Conservation (phyloP, 345 rosid species). For the Eucalyptus tenuipes region DNA sequence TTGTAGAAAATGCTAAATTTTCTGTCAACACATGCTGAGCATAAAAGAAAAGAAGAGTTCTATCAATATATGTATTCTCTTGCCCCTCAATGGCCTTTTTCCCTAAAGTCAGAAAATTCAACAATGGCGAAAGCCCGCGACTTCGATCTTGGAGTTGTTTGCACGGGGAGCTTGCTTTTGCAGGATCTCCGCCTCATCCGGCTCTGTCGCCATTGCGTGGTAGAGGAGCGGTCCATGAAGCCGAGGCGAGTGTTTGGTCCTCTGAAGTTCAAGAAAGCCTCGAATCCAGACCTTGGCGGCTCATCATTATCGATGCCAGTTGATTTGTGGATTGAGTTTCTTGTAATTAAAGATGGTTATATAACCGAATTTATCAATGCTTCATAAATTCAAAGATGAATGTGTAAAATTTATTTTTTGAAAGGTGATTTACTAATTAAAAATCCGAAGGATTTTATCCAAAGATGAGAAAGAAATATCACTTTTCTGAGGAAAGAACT, state of each 20-base stretch:
- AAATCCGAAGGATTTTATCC: neutral
- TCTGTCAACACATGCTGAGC: neutral
- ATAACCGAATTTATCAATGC: fast-evolving
- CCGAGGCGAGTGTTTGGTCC: neutral
- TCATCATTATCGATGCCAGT: fast-evolving
- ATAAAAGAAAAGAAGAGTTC: neutral
- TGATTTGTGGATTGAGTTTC: fast-evolving
- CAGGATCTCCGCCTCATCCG: neutral
- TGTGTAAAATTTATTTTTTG: fast-evolving
- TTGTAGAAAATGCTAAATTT: neutral
- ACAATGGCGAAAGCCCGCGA: fast-evolving
- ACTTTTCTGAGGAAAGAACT: neutral
- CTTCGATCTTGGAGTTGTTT: neutral
- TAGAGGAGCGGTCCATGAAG: fast-evolving
- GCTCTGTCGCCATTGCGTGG: neutral
- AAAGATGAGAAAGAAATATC: neutral
- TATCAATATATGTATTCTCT: neutral
- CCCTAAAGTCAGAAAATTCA: neutral
- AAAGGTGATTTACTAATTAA: fast-evolving
- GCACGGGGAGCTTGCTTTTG: neutral
- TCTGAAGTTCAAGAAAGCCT: neutral
- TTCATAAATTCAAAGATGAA: neutral
- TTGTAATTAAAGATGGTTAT: fast-evolving
- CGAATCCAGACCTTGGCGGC: neutral
- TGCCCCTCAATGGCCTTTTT: neutral